phyloP scores from a whole-genome alignment of 768 basidiomycete species.

The Hericium coralloides region DNA sequence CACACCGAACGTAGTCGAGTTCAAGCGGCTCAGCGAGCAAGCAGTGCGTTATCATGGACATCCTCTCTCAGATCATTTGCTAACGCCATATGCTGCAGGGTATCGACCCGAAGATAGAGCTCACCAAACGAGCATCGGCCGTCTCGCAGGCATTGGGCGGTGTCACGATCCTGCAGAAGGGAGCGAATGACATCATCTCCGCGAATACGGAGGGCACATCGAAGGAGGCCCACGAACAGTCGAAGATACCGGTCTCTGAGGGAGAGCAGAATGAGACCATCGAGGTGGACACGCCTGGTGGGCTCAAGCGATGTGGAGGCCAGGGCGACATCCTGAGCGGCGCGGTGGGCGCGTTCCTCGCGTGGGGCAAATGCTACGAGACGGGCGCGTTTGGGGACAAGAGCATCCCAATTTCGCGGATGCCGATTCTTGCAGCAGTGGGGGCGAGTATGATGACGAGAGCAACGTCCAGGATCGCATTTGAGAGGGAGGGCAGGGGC shows the following conservation, averaged over 20 bases:
- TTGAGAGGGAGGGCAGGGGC: slow-evolving; percentile 64
- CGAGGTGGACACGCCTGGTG: slow-evolving; percentile 66
- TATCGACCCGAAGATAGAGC: slow-evolving; percentile 43
- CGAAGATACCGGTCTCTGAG: slow-evolving; percentile 24
- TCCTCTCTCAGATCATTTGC: not conserved
- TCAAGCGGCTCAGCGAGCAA: slow-evolving; percentile 72
- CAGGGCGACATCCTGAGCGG: slow-evolving; percentile 95
- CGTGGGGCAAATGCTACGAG: slow-evolving; percentile 94
- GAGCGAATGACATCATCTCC: slow-evolving; percentile 72
- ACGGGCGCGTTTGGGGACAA: slow-evolving; percentile 66
- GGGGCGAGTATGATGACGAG: slow-evolving; percentile 88
- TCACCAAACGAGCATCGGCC: slow-evolving; percentile 49
- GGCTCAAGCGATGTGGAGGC: slow-evolving; percentile 88
- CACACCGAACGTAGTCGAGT: slow-evolving; percentile 94
- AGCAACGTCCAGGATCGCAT: slow-evolving; percentile 70
- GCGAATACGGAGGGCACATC: slow-evolving; percentile 53
- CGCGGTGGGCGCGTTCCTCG: slow-evolving; percentile 78
- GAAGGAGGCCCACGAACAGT: slow-evolving; percentile 30
- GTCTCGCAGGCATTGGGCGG: slow-evolving; percentile 76
- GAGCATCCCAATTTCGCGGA: slow-evolving; percentile 45
- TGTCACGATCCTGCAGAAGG: slow-evolving; percentile 88
- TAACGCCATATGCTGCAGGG: slow-evolving; percentile 19
- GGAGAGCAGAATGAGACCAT: slow-evolving; percentile 35
- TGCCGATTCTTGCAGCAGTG: slow-evolving; percentile 79
- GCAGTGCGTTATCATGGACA: slow-evolving; percentile 34